Evolutionary conservation across 2,329 filamentous ascomycete genomes (phyloP), one percentile per base, ranked within the genome.

Genomic region (Fusarium nanum): DNA sequence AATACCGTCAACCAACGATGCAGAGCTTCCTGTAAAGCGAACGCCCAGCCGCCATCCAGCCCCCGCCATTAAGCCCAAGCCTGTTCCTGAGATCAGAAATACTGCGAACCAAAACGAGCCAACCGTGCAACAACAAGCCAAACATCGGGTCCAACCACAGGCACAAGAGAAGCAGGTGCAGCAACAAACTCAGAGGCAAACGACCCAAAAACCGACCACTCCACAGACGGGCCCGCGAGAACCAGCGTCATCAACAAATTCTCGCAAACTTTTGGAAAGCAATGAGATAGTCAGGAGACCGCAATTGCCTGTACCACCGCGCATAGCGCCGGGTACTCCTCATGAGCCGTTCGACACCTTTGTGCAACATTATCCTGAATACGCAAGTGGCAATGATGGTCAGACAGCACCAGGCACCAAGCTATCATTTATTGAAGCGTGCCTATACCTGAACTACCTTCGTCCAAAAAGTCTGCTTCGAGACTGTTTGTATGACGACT

Each of bases 401-500:
- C 56, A 64, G 14, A 70, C 56, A 22, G 32, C 56, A 41, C 46
- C 60, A 2, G 84, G 82, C 3, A 81, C 72, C 27, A 72, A 80
- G 6, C 71, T 68, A 6, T 73, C 80, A 12, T 88, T 88, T 56
- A 72, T 86, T 25, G 78, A 77, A 23, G 83, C 83, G 0, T 82
- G 85, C 53, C 73, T 83, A 0, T 83, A 79, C 66, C 71, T 87
- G 10, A 76, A 82, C 20, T 79, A 78, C 54, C 75, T 85, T 3
- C 76, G 77, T 44, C 70, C 76, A 25, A 68, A 76, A 14, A 75
- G 76, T 11, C 54, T 69, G 7, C 71, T 87, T 20, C 78, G 80
- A 14, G 79, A 81, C 25, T 85, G 78, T 56, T 72, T 86, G 0
- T 88, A 83, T 62, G 87, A 88, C 68, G 86, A 88, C 57, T 86